Percentiles rank a stretch among this genome's conserved stretches.
phyloP scores from a whole-genome alignment of 129 eudicot genomes.

The Centaurea solstitialis region DNA sequence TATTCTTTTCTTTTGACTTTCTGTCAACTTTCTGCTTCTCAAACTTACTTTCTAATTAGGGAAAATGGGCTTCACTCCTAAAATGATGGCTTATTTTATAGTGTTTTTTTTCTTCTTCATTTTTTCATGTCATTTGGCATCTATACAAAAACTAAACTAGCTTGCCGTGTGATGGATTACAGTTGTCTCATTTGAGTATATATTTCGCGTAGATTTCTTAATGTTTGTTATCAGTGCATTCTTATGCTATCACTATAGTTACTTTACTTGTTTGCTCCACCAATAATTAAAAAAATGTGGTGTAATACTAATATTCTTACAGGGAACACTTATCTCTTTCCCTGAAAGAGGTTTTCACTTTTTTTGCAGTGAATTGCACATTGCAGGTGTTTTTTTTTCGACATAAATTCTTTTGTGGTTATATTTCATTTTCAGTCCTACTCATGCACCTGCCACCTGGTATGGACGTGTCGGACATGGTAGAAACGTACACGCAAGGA shows the following conservation, averaged over 20 bases:
- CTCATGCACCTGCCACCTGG: neutral
- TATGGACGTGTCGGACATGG: neutral
- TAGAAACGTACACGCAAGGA: neutral
- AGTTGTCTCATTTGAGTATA: neutral
- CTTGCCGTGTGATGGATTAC: neutral
- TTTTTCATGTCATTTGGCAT: neutral
- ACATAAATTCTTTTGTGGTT: neutral
- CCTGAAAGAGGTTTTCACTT: neutral
- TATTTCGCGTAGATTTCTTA: neutral
- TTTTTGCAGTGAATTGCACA: neutral
- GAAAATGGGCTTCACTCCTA: conserved; percentile 8
- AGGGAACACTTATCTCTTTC: neutral
- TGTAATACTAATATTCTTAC: neutral
- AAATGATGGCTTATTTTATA: neutral
- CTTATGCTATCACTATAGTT: neutral
- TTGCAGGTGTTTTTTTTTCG: neutral
- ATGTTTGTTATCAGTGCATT: neutral
- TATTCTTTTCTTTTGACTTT: conserved; percentile 7
- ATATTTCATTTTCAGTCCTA: neutral
- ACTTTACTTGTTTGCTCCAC: neutral
- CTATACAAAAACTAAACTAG: conserved; percentile 3
- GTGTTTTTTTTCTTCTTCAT: neutral
- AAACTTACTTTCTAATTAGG: conserved; percentile 15
- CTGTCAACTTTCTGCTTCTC: conserved; percentile 7
- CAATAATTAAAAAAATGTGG: neutral